Evolutionary conservation across 148 eudicot genomes (phyloP), one percentile per base, ranked within the genome.

Genomic region (Cornus suecica): DNA sequence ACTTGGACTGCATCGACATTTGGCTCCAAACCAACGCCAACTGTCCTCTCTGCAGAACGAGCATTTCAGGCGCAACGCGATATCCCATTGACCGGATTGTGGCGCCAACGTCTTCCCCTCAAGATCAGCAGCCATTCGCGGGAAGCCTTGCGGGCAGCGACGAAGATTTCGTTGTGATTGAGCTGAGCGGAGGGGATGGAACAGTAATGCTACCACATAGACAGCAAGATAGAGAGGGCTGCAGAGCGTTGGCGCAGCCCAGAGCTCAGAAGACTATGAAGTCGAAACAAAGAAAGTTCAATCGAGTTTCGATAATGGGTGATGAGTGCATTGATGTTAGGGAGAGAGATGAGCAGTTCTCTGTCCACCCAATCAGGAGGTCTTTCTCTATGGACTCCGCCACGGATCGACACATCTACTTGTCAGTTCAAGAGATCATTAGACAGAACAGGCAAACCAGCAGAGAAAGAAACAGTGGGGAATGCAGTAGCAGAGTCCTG

Each of bases 31-130:
- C 71, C 81, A 93, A 91, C 52, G 88, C 92, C 23, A 93, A 88
- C 69, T 93, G 98, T 73, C 98, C 98, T 9, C 88, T 93, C 31
- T 93, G 98, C 67, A 83, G 98, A 71, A 83, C 92, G 20, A 85
- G 85, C 67, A 91, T 93, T 73, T 89, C 96, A 0, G 96, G 92
- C 0, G 58, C 77, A 37, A 82, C 82, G 1, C 80, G 74, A 26
- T 78, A 80, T 68, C 87, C 85, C 23, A 72, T 78, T 10, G 90
- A 89, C 56, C 87, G 67, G 45, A 84, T 92, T 29, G 75, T 83
- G 23, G 94, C 97, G 0, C 97, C 97, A 6, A 90, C 77, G 51
- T 90, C 97, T 31, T 92, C 97, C 0, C 97, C 97, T 25, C 94
- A 88, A 65, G 90, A 89, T 54, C 58, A 77, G 60, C 78, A 74